Evolutionary conservation across 805 yeast genomes (phyloP).

Genomic region (Debaryomyces prosopidis): DNA sequence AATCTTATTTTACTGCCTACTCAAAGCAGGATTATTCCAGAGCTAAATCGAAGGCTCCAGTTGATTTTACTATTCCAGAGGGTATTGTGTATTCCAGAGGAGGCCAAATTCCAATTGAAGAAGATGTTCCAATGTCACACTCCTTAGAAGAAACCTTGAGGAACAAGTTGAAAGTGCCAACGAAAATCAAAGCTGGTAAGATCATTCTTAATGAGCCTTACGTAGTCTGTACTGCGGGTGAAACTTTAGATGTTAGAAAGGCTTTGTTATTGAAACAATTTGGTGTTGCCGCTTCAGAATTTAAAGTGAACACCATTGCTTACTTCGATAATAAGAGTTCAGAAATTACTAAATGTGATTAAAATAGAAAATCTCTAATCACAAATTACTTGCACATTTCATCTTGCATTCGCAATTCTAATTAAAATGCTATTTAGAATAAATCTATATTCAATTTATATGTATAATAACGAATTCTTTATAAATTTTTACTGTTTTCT

Average conservation of each 20-base stretch:
- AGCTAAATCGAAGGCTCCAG: slow-evolving; percentile 82
- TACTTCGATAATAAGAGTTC: slow-evolving; percentile 67
- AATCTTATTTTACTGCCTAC: slow-evolving; percentile 80
- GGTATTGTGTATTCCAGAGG: slow-evolving; percentile 95
- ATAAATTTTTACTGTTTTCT: not conserved
- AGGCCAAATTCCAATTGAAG: slow-evolving; percentile 85
- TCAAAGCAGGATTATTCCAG: slow-evolving; percentile 82
- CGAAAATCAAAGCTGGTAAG: slow-evolving; percentile 87
- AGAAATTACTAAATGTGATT: slow-evolving; percentile 24
- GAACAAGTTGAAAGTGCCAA: slow-evolving; percentile 86
- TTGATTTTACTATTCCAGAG: slow-evolving; percentile 81
- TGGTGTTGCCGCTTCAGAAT: slow-evolving; percentile 92
- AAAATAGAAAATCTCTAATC: not conserved
- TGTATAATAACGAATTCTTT: not conserved
- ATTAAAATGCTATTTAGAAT: not conserved
- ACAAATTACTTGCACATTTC: slow-evolving; percentile 4
- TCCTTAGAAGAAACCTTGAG: slow-evolving; percentile 92
- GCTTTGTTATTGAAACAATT: slow-evolving; percentile 90
- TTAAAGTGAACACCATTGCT: slow-evolving; percentile 78
- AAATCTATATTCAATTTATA: not conserved
- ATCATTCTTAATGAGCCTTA: slow-evolving; percentile 74
- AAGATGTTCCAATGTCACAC: slow-evolving; percentile 95
- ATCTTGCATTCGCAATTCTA: slow-evolving; percentile 5
- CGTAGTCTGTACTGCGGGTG: slow-evolving; percentile 78
- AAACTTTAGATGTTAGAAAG: slow-evolving; percentile 82